Conservation (phyloP, 2,329 filamentous ascomycete species). For the Cryphonectria parasitica region DNA sequence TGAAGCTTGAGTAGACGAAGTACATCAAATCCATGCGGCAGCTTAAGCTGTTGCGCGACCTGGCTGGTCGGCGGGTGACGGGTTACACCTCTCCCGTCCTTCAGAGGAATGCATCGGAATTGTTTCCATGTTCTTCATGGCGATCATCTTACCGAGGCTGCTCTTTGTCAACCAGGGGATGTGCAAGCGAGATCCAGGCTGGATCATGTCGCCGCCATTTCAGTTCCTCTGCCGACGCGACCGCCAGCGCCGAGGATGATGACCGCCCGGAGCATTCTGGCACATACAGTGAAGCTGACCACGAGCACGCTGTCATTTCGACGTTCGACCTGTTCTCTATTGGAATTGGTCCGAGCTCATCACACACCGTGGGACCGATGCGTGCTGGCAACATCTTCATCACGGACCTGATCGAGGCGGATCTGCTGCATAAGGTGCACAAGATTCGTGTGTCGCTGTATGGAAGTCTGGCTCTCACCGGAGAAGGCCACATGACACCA, state of each 20-base stretch:
- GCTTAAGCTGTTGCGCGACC: conserved; percentile 18
- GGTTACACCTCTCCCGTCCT: background rate
- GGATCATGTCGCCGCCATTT: conserved; percentile 3
- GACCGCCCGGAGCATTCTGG: conserved; percentile 36
- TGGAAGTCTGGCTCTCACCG: conserved; percentile 54
- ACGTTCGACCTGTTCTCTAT: conserved; percentile 57
- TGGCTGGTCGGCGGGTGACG: conserved; percentile 1
- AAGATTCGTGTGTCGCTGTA: conserved; percentile 54
- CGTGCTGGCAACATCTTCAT: conserved; percentile 57
- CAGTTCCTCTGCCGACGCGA: conserved; percentile 6
- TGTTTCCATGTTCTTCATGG: conserved; percentile 6
- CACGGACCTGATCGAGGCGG: conserved; percentile 50
- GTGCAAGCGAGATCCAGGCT: background rate
- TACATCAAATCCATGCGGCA: conserved; percentile 24
- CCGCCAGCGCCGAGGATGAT: background rate
- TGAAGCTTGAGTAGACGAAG: conserved; percentile 7
- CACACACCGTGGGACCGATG: conserved; percentile 57
- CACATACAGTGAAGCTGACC: conserved; percentile 53
- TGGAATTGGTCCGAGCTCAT: conserved; percentile 55
- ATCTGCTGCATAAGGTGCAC: conserved; percentile 48
- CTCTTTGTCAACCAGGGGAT: background rate
- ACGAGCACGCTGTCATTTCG: conserved; percentile 56
- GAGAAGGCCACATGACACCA: conserved; percentile 57
- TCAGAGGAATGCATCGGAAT: background rate
- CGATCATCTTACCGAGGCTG: background rate